These are phyloP conservation scores for Pleurotus cornucopiae DNA, from an alignment of 768 basidiomycete species.

Conservation along the genomic window DNA sequence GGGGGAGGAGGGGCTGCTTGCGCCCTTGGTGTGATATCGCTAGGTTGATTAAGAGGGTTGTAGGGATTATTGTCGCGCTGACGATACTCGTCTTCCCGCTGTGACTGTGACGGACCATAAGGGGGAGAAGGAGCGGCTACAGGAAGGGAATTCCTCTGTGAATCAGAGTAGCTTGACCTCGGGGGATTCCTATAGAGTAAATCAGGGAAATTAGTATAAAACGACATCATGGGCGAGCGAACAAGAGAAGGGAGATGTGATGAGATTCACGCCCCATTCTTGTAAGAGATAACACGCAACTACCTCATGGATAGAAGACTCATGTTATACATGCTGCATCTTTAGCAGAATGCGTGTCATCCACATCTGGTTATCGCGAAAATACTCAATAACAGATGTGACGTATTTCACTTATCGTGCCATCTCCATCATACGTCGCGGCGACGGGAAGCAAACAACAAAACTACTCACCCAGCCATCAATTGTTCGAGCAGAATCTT, in stretches of 20 bases:
- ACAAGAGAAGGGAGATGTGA: slow-evolving; percentile 16
- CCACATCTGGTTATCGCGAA: no score
- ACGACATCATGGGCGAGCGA: slow-evolving; percentile 19
- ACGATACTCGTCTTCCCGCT: slow-evolving; percentile 39
- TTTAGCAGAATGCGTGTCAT: neutral
- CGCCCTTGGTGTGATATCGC: slow-evolving; percentile 34
- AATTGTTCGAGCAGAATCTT: slow-evolving; percentile 77
- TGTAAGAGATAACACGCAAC: slow-evolving; percentile 22
- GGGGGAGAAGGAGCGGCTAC: slow-evolving; percentile 44
- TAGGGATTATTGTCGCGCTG: slow-evolving; percentile 26
- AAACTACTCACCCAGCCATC: slow-evolving; percentile 66
- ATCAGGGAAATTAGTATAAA: slow-evolving; percentile 14
- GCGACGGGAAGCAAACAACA: slow-evolving; percentile 4
- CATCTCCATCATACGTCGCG: no score
- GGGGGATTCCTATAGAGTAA: slow-evolving; percentile 37
- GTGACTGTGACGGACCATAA: slow-evolving; percentile 34
- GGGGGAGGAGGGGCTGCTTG: slow-evolving; percentile 24
- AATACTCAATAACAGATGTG: no score
- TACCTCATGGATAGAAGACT: slow-evolving; percentile 13
- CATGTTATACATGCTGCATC: slow-evolving; percentile 8
- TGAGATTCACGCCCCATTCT: slow-evolving; percentile 19
- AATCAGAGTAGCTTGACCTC: slow-evolving; percentile 47
- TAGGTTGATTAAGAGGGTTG: slow-evolving; percentile 35
- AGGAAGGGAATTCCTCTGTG: slow-evolving; percentile 34
- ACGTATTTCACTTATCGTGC: no score